phyloP scores from a whole-genome alignment of 208 protist genomes.

The Acanthamoeba sp. region DNA sequence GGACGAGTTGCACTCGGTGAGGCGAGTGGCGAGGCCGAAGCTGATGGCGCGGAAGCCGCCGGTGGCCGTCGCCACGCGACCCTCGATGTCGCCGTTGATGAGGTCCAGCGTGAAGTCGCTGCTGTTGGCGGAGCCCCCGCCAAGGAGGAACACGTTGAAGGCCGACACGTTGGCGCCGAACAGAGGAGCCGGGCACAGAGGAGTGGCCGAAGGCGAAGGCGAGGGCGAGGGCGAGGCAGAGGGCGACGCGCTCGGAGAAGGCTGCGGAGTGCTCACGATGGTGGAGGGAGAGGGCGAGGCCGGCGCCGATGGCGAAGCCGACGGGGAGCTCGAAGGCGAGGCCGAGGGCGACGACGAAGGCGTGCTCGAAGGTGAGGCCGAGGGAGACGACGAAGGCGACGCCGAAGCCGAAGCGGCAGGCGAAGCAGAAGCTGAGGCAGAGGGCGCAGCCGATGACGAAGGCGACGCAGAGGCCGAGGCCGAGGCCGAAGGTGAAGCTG shows the following conservation, averaged over 20 bases:
- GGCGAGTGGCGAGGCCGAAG: not conserved
- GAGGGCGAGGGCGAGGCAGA: not conserved
- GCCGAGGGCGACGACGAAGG: not conserved
- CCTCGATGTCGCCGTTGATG: constrained; percentile 24
- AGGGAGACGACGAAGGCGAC: not conserved
- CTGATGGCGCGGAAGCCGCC: not conserved
- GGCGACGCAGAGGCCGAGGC: not conserved
- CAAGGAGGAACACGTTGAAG: constrained; percentile 30
- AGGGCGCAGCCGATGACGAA: not conserved
- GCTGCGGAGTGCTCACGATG: not conserved
- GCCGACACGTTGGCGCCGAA: not conserved
- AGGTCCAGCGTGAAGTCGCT: not conserved
- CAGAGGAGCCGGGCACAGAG: not conserved
- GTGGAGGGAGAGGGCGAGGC: not conserved
- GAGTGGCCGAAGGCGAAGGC: not conserved
- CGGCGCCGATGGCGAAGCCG: not conserved
- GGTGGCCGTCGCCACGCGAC: not conserved
- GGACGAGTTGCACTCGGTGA: not conserved
- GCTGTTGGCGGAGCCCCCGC: not conserved
- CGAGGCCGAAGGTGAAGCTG: not conserved
- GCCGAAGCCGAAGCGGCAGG: not conserved
- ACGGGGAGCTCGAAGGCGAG: not conserved
- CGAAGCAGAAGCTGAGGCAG: not conserved
- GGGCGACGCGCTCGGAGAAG: not conserved
- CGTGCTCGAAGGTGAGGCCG: not conserved